Percentiles rank a stretch among this genome's conserved stretches.
These are phyloP conservation scores for Thraustotheca clavata DNA, from an alignment of 352 stramenopile species.

Conservation along the genomic window DNA sequence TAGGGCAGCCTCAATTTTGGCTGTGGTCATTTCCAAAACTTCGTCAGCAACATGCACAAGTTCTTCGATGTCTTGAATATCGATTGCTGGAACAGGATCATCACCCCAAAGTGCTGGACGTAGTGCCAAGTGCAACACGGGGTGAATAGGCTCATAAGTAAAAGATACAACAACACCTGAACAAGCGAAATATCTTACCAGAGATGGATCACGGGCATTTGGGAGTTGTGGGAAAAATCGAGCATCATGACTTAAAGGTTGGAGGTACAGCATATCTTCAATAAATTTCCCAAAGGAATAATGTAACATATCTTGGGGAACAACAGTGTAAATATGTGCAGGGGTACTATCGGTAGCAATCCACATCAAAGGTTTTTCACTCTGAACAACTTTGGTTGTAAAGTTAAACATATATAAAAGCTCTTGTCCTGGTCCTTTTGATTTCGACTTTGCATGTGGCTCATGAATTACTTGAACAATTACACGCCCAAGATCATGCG, in stretches of 20 bases:
- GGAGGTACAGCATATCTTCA: constrained; percentile 79
- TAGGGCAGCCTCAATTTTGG: constrained; percentile 72
- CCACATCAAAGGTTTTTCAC: constrained; percentile 4
- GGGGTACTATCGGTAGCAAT: neutral
- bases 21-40: constrained; percentile 64
- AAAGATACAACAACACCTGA: constrained; percentile 64
- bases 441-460: constrained; percentile 50
- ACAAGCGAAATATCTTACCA: constrained; percentile 75
- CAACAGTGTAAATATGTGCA: constrained; percentile 31
- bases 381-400: neutral
- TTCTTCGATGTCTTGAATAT: constrained; percentile 52
- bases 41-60: constrained; percentile 62
- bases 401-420: constrained; percentile 22
- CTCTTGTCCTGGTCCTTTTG: neutral
- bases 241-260: constrained; percentile 61
- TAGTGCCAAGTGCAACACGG: constrained; percentile 73
- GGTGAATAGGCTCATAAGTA: constrained; percentile 65
- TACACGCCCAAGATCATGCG: constrained; percentile 67
- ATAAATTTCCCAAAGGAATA: constrained; percentile 86
- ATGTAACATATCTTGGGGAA: constrained; percentile 66
- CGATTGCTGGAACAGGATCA: constrained; percentile 46
- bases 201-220: constrained; percentile 50
- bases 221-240: constrained; percentile 54
- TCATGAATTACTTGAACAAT: constrained; percentile 64
- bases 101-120: constrained; percentile 78